A percentile compares a stretch with the other conserved stretches of the same genome.
These are phyloP conservation scores for Orbilia ellipsospora DNA, from an alignment of 2,329 filamentous ascomycete genomes.

Conservation along the genomic window DNA sequence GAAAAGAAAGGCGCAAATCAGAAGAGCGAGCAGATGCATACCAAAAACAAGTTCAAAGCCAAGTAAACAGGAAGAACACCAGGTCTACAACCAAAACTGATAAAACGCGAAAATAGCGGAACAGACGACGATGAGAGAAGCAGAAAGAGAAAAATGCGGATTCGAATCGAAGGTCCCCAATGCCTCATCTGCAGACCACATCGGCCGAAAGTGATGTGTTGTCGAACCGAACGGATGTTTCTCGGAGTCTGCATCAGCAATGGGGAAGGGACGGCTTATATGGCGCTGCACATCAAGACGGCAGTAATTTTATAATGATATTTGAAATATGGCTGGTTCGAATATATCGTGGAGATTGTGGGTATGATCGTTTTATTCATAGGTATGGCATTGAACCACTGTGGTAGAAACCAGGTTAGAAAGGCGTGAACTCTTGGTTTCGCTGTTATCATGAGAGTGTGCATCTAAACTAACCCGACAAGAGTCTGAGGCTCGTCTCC, in stretches of 20 bases:
- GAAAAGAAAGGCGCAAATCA: background rate
- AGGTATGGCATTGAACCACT: conserved; percentile 52
- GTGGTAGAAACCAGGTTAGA: background rate
- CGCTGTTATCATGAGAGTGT: background rate
- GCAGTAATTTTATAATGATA: too few relatives aligned
- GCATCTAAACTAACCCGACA: conserved; percentile 38
- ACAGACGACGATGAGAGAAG: background rate
- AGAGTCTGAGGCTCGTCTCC: conserved; percentile 48
- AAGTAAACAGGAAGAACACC: background rate
- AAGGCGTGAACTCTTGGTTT: background rate
- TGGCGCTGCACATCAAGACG: background rate
- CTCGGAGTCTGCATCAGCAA: conserved; percentile 27
- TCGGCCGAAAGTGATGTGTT: conserved; percentile 11
- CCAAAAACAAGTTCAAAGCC: conserved; percentile 1
- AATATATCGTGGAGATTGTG: background rate
- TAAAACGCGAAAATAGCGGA: background rate
- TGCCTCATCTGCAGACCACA: conserved; percentile 41
- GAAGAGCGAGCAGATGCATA: background rate
- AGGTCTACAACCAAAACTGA: background rate
- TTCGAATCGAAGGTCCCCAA: conserved; percentile 3
- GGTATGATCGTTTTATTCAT: background rate
- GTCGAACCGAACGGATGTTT: background rate
- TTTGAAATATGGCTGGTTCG: background rate
- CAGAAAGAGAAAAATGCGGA: conserved; percentile 1
- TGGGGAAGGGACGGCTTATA: background rate